These are phyloP conservation scores for Pseudogymnoascus sp. DNA, from an alignment of 2,329 filamentous ascomycete genomes.

Conservation along the genomic window DNA sequence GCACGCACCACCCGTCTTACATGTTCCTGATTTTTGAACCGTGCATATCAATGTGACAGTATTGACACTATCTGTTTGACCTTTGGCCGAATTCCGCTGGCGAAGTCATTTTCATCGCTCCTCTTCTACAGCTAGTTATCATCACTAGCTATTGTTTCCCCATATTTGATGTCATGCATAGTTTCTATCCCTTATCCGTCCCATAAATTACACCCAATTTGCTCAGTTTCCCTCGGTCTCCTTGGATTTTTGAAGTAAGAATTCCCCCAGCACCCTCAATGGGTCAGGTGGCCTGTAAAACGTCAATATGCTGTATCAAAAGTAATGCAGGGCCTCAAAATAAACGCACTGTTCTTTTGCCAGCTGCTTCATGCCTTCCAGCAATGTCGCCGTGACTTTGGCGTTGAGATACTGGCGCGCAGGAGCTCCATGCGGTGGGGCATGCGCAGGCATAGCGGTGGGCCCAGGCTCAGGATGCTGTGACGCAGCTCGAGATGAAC, in stretches of 20 bases:
- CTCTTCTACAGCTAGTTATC: neutral
- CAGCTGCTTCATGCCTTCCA: constrained; percentile 68
- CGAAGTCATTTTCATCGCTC: neutral
- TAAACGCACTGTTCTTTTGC: constrained; percentile 58
- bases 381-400: constrained; percentile 57
- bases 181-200: neutral
- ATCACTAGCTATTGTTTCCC: neutral
- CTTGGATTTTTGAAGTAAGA: constrained; percentile 56
- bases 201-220: constrained; percentile 10
- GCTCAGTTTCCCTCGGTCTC: constrained; percentile 44
- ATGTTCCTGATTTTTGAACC: neutral
- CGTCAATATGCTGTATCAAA: neutral
- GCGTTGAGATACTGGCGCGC: constrained; percentile 63
- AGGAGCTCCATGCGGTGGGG: constrained; percentile 57
- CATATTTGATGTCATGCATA: neutral
- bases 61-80: neutral
- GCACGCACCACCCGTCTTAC: constrained; percentile 4
- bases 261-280: constrained; percentile 61
- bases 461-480: constrained; percentile 43
- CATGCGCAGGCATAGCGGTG: constrained; percentile 49
- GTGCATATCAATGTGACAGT: neutral
- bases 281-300: constrained; percentile 54
- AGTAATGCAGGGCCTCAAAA: neutral
- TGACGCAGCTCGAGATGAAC: constrained; percentile 47
- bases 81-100: constrained; percentile 5